Evolutionary conservation across 2,329 filamentous ascomycete genomes (phyloP), one percentile per base, ranked within the genome.

Genomic region (Tolypocladium album): DNA sequence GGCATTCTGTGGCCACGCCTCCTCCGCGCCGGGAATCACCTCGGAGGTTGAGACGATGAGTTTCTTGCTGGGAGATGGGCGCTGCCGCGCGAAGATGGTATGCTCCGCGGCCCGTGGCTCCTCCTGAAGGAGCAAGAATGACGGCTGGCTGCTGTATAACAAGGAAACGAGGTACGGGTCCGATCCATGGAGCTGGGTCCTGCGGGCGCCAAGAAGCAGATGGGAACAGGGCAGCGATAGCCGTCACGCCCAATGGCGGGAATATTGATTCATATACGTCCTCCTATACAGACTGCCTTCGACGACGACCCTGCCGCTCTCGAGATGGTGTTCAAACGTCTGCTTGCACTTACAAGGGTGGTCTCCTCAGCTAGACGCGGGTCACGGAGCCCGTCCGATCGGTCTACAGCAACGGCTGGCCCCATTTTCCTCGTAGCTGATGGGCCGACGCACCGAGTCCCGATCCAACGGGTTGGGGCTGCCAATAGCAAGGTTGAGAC

Each of bases 1-100:
- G 76, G 75, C 76, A 78, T 78, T 58, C n/a, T 47, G 56, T 5
- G 27, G 31, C 13, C 42, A 38, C 8, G 27, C 43, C 42, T 39
- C 22, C 24, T 27, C 2, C 31, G 50, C 20, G 31, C 36, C 31
- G 50, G 31, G 31, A 22, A 34, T n/a, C 50, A 22, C 31, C 31
- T 22, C 11, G 20, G 12, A 34, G 31, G 11, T 22, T 36, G 31
- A 15, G 20, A 38, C 50, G 50, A 36, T 20, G 31, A 22, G 31
- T n/a, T 34, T 31, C 31, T 55, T 53, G 36, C 50, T 20, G 31
- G 50, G 31, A 12, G 50, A 22, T 55, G 50, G 50, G 20, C 31
- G 17, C 31, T n/a, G 50, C 50, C 20, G 13, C 20, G 31, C 20
- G 40, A 43, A 27, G 39, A 13, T 6, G 38, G 39, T 31, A 47